A percentile compares a stretch with the other conserved stretches of the same genome.
phyloP scores from a whole-genome alignment of 805 yeast genomes.

The Ogataea paradorogensis region DNA sequence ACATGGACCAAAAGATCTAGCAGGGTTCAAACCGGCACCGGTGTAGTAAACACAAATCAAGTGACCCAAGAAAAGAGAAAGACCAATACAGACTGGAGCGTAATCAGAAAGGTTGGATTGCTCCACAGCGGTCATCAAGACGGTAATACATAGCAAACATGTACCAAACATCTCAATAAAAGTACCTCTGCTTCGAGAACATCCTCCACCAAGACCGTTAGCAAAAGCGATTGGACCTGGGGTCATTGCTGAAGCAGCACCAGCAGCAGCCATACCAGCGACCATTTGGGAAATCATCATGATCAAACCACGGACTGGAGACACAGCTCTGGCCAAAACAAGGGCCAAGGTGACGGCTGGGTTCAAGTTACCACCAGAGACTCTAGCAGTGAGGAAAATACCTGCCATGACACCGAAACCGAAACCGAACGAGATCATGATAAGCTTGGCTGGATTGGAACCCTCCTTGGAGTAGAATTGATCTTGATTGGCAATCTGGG shows the following conservation, averaged over 20 bases:
- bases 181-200: slow-evolving; percentile 70
- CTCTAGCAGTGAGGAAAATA: slow-evolving; percentile 64
- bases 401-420: slow-evolving; percentile 81
- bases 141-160: slow-evolving; percentile 68
- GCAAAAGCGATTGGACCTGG: slow-evolving; percentile 76
- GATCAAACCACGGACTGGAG: slow-evolving; percentile 66
- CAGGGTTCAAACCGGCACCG: slow-evolving; percentile 92
- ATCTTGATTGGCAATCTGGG: slow-evolving; percentile 67
- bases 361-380: slow-evolving; percentile 87
- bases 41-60: slow-evolving; percentile 78
- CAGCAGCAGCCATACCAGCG: slow-evolving; percentile 92
- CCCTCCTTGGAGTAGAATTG: slow-evolving; percentile 30
- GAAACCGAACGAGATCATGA: slow-evolving; percentile 83
- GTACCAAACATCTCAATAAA: slow-evolving; percentile 84
- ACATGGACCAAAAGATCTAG: slow-evolving; percentile 83
- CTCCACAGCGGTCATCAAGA: slow-evolving; percentile 80
- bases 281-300: slow-evolving; percentile 68
- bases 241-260: slow-evolving; percentile 80
- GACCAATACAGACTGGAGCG: slow-evolving; percentile 83
- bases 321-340: slow-evolving; percentile 67
- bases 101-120: slow-evolving; percentile 69
- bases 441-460: slow-evolving; percentile 57
- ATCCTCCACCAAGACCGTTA: slow-evolving; percentile 68
- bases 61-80: slow-evolving; percentile 78
- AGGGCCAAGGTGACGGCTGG: slow-evolving; percentile 82